Evolutionary conservation across 2,329 filamentous ascomycete species (phyloP).

Genomic region (Diaporthe sp.): DNA sequence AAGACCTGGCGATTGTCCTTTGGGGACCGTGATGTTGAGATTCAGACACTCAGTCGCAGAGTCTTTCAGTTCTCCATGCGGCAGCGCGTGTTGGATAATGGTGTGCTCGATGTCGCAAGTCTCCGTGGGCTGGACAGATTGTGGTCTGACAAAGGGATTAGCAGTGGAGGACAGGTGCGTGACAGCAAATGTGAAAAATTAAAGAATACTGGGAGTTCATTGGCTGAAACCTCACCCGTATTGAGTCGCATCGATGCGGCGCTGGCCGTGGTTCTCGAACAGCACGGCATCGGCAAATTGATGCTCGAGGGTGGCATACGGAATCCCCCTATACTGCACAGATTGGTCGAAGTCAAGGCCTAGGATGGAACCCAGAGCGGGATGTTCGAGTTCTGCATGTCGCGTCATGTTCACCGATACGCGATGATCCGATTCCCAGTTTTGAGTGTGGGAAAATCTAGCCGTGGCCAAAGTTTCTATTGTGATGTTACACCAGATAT

Average conservation of each 20-base stretch:
- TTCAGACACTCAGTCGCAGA: background rate
- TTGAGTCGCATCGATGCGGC: background rate
- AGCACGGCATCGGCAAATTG: background rate
- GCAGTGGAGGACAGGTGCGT: background rate
- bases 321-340: background rate
- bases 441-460: too few species aligned
- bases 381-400: background rate
- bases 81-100: background rate
- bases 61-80: background rate
- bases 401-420: background rate
- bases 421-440: too few species aligned
- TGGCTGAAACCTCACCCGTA: background rate
- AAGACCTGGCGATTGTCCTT: background rate
- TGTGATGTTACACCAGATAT: too few species aligned
- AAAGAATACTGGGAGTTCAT: background rate
- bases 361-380: background rate
- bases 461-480: background rate
- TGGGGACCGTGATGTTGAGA: background rate
- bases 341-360: background rate
- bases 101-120: constrained; percentile 7
- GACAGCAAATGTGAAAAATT: background rate
- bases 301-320: background rate
- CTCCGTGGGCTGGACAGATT: background rate
- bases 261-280: background rate
- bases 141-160: background rate